Evolutionary conservation across 2,329 filamentous ascomycete genomes (phyloP).

Genomic region (Apiospora aurea): DNA sequence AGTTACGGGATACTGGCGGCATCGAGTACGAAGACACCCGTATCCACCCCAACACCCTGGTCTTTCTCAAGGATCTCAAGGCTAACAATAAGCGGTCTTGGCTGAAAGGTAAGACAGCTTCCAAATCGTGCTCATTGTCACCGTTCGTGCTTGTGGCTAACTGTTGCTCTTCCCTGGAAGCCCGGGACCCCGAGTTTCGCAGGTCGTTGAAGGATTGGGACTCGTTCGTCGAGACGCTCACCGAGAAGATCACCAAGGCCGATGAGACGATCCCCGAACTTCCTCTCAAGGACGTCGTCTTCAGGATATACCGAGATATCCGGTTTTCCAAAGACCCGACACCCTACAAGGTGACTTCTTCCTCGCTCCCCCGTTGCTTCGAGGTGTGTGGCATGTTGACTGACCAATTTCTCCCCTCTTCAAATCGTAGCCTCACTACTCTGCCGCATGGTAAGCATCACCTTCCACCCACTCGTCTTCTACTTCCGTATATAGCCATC

Average conservation of each 20-base stretch:
- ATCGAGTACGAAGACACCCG: slow-evolving; percentile 59
- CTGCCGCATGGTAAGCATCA: slow-evolving; percentile 73
- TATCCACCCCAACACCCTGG: slow-evolving; percentile 64
- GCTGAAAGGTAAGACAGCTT: slow-evolving; percentile 57
- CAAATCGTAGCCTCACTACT: slow-evolving; percentile 72
- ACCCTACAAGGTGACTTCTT: slow-evolving; percentile 77
- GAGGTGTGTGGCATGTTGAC: slow-evolving; percentile 30
- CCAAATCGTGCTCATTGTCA: slow-evolving; percentile 7
- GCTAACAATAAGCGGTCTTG: slow-evolving; percentile 65
- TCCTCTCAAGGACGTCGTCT: slow-evolving; percentile 84
- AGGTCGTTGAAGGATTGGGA: slow-evolving; percentile 82
- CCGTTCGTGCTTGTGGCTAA: neutral
- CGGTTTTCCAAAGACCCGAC: slow-evolving; percentile 85
- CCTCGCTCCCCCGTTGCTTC: slow-evolving; percentile 12
- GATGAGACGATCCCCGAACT: slow-evolving; percentile 88
- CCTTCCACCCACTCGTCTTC: neutral
- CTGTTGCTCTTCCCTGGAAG: slow-evolving; percentile 50
- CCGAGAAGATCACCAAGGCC: slow-evolving; percentile 71
- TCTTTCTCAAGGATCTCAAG: slow-evolving; percentile 65
- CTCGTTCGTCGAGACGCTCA: slow-evolving; percentile 76
- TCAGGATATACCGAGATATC: slow-evolving; percentile 86
- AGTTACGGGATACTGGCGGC: slow-evolving; percentile 49
- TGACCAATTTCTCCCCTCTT: slow-evolving; percentile 19
- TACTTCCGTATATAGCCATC: neutral
- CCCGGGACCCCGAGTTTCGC: slow-evolving; percentile 81